Evolutionary conservation across 2,329 filamentous ascomycete genomes (phyloP), one percentile per base, ranked within the genome.

Genomic region (Colletotrichum zoysiae): DNA sequence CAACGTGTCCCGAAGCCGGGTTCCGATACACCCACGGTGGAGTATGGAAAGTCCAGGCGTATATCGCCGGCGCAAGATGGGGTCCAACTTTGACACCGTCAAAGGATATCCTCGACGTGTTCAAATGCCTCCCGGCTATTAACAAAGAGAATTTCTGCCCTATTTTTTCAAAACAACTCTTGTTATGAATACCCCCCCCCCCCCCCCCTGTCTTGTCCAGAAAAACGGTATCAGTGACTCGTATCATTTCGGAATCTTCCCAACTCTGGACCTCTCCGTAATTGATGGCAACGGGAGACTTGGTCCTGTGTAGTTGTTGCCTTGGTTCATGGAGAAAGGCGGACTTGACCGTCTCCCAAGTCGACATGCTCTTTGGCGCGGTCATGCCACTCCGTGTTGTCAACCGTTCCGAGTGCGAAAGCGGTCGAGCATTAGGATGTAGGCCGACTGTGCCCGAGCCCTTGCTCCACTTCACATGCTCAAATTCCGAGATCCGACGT

Each of bases 251-350:
- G 20, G 4, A 12, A 48, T 23, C 46, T 12, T n/a, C 20, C 9
- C n/a, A 11, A 12, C 46, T 48, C 8, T 23, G 6, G 6, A 48
- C 20, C 1, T 12, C 9, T 12, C 9, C 9, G 20, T 7, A 12
- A 20, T 12, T 23, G 1, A 7, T 48, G n/a, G 20, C 20, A 23
- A 3, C 9, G 3, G 2, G 8, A 44, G 0, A 18, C 40, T 18
- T 2, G 2, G 42, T 20, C 7, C 0, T n/a, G 4, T n/a, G 1
- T 6, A n/a, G 1, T 3, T 4, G 2, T 46, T 46, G 20, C 11
- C 1, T 4, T 4, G 20, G 44, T 7, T n/a, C 20, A n/a, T 46
- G 7, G n/a, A n/a, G 18, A 46, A 23, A 12, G n/a, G n/a, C 20
- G n/a, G 6, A 44, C 44, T 46, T 8, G 4, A 9, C 46, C 3